Evolutionary conservation across 306 rosid genomes (phyloP), one percentile per base, ranked within the genome.

Genomic region (Cucurbita maxima): DNA sequence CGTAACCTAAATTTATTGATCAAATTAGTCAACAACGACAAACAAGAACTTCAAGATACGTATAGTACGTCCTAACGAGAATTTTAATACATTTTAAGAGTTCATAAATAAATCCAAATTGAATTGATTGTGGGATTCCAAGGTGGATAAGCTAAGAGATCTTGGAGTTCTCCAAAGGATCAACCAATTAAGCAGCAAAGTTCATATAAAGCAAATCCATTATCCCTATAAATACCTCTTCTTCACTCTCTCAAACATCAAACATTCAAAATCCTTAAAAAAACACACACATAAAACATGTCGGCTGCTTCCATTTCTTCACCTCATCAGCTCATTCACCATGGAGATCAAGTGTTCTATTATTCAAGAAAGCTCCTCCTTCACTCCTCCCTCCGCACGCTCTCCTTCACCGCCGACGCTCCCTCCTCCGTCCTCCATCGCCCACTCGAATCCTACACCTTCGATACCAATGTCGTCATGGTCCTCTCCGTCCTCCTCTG

Each of bases 401-500:
- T 44, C 25, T 1, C 40, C 73, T 77, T 80, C 73, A 52, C 71
- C 82, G 62, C 79, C 85, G 19, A 36, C 71, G 11, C 80, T 80
- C 53, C 79, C 81, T 45, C 79, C 86, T 22, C 53, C 61, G 25
- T 11, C 78, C 10, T 78, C 85, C 40, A 76, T 56, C 8, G 79
- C 89, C 86, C 81, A 8, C 0, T 81, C 2, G 84, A 74, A 10
- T 71, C 84, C 7, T 76, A 81, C 7, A 50, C 54, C 72, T 88
- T 95, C 36, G 96, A 95, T 76, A 88, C 96, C 4, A 95, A 91
- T 51, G 92, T 95, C 20, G 90, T 95, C 0, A 89, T 95, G 99
- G 99, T 95, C 51, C 97, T 95, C 55, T 91, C 96, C 22, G 96
- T 95, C 73, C 88, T 95, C 52, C 25, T 95, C 8, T 95, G 96